These are phyloP conservation scores for Malus sieversii DNA, from an alignment of 306 rosid species.

Conservation along the genomic window DNA sequence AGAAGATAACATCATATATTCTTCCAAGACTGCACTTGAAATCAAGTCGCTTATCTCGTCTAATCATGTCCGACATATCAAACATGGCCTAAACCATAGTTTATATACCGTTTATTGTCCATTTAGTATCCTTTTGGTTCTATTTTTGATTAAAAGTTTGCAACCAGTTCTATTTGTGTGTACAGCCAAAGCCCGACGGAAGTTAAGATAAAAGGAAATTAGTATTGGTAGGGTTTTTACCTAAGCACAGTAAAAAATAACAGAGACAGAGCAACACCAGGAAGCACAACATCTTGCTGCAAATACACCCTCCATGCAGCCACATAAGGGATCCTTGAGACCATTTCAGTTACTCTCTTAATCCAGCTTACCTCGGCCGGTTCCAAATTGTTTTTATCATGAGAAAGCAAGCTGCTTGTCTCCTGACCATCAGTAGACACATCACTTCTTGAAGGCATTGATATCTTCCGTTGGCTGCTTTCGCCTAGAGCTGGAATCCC, in stretches of 20 bases:
- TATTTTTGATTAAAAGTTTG: too few relatives aligned
- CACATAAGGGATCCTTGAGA: constrained; percentile 44
- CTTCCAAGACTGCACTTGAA: background rate
- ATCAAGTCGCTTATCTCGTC: too few relatives aligned
- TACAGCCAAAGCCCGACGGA: background rate
- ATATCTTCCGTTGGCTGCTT: constrained; percentile 47
- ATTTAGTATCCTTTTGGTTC: too few relatives aligned
- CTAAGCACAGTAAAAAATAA: constrained; percentile 81
- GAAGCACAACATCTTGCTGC: constrained; percentile 65
- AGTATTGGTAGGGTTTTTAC: constrained; percentile 19
- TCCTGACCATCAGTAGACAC: constrained; percentile 13
- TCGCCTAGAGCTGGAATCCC: constrained; percentile 65
- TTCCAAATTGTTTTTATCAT: constrained; percentile 1
- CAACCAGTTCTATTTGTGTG: too few relatives aligned
- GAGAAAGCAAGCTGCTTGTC: constrained; percentile 26
- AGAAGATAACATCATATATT: background rate
- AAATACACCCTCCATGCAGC: constrained; percentile 69
- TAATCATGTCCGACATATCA: too few relatives aligned
- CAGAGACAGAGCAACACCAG: constrained; percentile 78
- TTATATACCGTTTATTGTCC: too few relatives aligned
- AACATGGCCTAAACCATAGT: too few relatives aligned
- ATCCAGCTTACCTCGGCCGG: constrained; percentile 18
- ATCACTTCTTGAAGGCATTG: constrained; percentile 30
- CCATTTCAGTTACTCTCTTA: constrained; percentile 12
- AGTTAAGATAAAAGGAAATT: background rate